phyloP scores from a whole-genome alignment of 1,139 yeast species.

The Zygoascus meyerae region DNA sequence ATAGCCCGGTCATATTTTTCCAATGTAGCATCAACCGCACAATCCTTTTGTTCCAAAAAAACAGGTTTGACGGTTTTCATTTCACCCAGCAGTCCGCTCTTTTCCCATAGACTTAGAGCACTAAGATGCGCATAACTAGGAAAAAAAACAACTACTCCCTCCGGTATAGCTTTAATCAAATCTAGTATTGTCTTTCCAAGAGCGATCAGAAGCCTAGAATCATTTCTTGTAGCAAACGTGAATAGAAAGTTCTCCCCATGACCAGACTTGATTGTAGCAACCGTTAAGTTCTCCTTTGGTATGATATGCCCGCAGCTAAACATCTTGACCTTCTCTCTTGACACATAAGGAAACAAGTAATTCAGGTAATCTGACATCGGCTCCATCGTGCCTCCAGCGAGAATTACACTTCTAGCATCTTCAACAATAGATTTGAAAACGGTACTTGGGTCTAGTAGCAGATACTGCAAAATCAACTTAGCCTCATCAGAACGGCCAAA shows the following conservation, averaged over 20 bases:
- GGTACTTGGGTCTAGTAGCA: constrained; percentile 75
- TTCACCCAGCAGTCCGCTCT: constrained; percentile 27
- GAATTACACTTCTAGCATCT: constrained; percentile 61
- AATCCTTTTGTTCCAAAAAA: constrained; percentile 54
- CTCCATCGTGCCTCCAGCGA: constrained; percentile 98
- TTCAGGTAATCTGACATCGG: constrained; percentile 68
- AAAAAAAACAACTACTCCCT: constrained; percentile 74
- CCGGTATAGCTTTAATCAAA: constrained; percentile 49
- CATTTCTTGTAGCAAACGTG: constrained; percentile 59
- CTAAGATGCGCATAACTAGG: constrained; percentile 75
- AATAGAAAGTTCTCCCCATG: constrained; percentile 47
- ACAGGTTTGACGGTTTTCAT: constrained; percentile 24
- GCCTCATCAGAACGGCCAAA: constrained; percentile 43
- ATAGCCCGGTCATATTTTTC: constrained; percentile 43
- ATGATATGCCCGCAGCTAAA: constrained; percentile 85
- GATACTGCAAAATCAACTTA: constrained; percentile 49
- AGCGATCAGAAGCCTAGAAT: constrained; percentile 41
- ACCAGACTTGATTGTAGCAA: constrained; percentile 45
- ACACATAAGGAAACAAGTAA: constrained; percentile 58
- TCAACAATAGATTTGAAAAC: constrained; percentile 61
- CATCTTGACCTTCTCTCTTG: constrained; percentile 37
- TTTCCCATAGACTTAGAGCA: constrained; percentile 50
- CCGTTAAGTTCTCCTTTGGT: constrained; percentile 61
- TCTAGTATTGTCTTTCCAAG: constrained; percentile 49
- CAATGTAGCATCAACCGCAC: constrained; percentile 44